Evolutionary conservation across 352 stramenopile species (phyloP).

Genomic region (Phytophthora kernoviae): DNA sequence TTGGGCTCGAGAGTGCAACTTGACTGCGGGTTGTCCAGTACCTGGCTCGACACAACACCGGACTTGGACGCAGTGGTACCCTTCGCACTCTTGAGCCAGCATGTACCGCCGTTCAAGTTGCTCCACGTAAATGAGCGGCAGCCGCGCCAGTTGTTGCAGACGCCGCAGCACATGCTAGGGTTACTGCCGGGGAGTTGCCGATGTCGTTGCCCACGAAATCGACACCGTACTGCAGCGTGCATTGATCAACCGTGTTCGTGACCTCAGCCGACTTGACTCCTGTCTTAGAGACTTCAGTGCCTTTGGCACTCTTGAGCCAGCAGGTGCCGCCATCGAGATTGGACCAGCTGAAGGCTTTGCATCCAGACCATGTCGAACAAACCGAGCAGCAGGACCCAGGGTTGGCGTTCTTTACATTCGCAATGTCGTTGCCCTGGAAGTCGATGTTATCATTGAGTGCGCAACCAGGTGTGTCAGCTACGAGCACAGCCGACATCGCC

Average conservation of each 20-base stretch:
- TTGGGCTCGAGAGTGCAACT: conserved; percentile 23
- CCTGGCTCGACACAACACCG: conserved; percentile 26
- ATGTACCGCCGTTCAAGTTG: conserved; percentile 40
- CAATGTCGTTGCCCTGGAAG: conserved; percentile 37
- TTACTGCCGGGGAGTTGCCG: conserved; percentile 10
- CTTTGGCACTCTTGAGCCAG: conserved; percentile 33
- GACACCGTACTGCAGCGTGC: conserved; percentile 20
- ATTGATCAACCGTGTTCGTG: conserved; percentile 15
- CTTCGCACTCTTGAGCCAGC: conserved; percentile 41
- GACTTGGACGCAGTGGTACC: conserved; percentile 13
- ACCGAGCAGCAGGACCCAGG: conserved; percentile 31
- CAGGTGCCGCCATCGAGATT: conserved; percentile 23
- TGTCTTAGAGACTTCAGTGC: conserved; percentile 2
- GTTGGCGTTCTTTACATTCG: conserved; percentile 23
- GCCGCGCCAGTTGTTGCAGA: conserved; percentile 38
- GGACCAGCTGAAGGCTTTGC: conserved; percentile 31
- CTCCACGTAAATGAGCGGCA: conserved; percentile 41
- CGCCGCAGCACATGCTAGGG: conserved; percentile 30
- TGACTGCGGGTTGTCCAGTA: conserved; percentile 20
- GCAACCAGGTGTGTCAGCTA: conserved; percentile 10
- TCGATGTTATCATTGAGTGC: conserved; percentile 23
- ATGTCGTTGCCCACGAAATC: conserved; percentile 46
- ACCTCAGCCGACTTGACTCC: conserved; percentile 28
- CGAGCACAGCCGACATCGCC: conserved; percentile 21
- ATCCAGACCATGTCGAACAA: conserved; percentile 26